A percentile compares a stretch with the other conserved stretches of the same genome.
These are phyloP conservation scores for Epichloe brachyelytri DNA, from an alignment of 2,329 filamentous ascomycete species.

Conservation along the genomic window DNA sequence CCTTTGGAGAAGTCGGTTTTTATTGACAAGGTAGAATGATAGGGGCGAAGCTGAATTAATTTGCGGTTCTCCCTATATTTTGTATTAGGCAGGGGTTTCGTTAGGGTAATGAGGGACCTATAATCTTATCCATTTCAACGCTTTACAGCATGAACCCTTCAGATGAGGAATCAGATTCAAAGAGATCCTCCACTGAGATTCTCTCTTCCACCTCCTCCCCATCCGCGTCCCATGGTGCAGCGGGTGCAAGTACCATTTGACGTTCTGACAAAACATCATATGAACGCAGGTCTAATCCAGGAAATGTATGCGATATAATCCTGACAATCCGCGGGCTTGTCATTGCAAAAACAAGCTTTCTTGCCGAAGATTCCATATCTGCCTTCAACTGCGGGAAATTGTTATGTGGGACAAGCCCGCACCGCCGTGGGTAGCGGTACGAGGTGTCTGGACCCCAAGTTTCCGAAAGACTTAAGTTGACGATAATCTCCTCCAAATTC, in stretches of 20 bases:
- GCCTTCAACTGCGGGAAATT: conserved; percentile 4
- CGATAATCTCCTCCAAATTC: conserved; percentile 2
- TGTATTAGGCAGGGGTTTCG: too few species aligned
- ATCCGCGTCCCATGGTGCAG: conserved; percentile 6
- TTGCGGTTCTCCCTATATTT: too few species aligned
- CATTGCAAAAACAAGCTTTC: conserved; percentile 2
- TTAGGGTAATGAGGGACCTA: too few species aligned
- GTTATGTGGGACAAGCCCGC: background rate
- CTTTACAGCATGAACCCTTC: too few species aligned
- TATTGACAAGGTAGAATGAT: background rate
- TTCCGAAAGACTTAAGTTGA: conserved; percentile 7
- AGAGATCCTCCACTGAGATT: background rate
- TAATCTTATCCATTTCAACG: too few species aligned
- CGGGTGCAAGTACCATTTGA: conserved; percentile 1
- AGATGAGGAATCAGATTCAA: background rate
- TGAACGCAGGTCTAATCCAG: conserved; percentile 1
- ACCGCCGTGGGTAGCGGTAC: too few species aligned
- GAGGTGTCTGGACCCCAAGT: background rate
- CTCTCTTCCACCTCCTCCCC: conserved; percentile 5
- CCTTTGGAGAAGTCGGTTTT: background rate
- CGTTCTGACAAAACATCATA: conserved; percentile 6
- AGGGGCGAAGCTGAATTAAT: too few species aligned
- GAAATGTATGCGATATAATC: conserved; percentile 7
- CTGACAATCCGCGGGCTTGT: conserved; percentile 5
- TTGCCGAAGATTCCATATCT: conserved; percentile 4